Evolutionary conservation across 768 basidiomycete genomes (phyloP), one percentile per base, ranked within the genome.

Genomic region (Albatrellus ellisii): DNA sequence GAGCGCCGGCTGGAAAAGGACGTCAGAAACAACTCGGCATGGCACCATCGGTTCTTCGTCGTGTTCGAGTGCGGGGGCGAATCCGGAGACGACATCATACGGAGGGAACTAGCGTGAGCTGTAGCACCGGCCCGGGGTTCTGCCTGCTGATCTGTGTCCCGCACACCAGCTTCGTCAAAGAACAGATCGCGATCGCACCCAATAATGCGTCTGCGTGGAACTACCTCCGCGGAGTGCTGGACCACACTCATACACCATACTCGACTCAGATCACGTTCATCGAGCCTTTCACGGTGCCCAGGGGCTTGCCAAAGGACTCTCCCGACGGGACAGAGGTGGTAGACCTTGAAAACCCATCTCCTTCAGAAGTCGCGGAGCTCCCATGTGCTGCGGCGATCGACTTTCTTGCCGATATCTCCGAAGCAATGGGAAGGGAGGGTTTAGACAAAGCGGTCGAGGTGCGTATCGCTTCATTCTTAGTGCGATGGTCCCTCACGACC

Each of bases 191-290:
- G 15, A 62, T 81, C 9, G 87, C 86, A 4, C 90, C 95, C 6
- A 92, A 91, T 59, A 99, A 99, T 52, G 72, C 79, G 0, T 94
- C 91, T 0, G 85, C 89, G 0, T 99, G 95, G 95, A 95, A 95
- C 59, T 99, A 95, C 59, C 72, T 98, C 8, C 76, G 94, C 46
- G 95, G 86, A 6, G 56, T 83, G n/a, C 70, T 94, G 17, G 72
- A 79, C 26, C 64, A 71, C 51, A 72, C 73, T 41, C 56, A 66
- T 10, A 67, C 69, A 12, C 75, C 86, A 0, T 77, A 78, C 52
- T 62, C 73, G 1, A 59, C 58, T 4, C 56, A 83, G 32, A 53
- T 62, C 18, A 56, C 69, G 1, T 89, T 90, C 47, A 78, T 84
- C 15, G 54, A 63, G 14, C 75, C 75, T 1, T 91, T 88, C 58